Evolutionary conservation across 2,329 filamentous ascomycete genomes (phyloP).

Genomic region (Aureobasidium sp.): DNA sequence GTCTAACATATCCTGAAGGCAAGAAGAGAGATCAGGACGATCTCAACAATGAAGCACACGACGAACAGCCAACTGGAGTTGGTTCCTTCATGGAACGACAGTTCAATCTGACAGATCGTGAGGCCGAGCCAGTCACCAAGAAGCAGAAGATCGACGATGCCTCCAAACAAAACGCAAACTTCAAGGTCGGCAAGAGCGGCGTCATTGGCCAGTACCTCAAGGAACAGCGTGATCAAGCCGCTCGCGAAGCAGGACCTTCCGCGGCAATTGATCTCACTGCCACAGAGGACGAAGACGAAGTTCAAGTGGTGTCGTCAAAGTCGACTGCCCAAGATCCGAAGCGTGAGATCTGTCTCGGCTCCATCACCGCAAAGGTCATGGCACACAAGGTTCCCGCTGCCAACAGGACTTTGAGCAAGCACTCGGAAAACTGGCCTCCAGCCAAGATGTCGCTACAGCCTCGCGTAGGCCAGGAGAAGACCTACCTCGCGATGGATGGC

Average conservation of each 20-base stretch:
- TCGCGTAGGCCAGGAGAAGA: constrained; percentile 35
- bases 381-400: constrained; percentile 13
- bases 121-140: constrained; percentile 39
- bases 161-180: constrained; percentile 34
- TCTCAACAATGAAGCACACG: background rate
- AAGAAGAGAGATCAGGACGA: background rate
- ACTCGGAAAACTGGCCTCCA: constrained; percentile 33
- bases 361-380: constrained; percentile 13
- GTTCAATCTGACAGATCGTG: constrained; percentile 64
- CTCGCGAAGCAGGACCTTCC: constrained; percentile 20
- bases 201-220: constrained; percentile 56
- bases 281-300: constrained; percentile 19
- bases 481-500: constrained; percentile 65
- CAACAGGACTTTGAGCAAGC: constrained; percentile 46
- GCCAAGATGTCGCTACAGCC: constrained; percentile 39
- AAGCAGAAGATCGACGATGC: constrained; percentile 16
- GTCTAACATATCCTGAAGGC: background rate
- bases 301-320: constrained; percentile 17
- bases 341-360: constrained; percentile 14
- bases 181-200: constrained; percentile 41
- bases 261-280: constrained; percentile 43
- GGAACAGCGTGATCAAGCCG: constrained; percentile 44
- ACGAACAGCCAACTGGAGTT: constrained; percentile 20
- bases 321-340: constrained; percentile 4
- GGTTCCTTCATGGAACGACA: constrained; percentile 63